A percentile compares a stretch with the other conserved stretches of the same genome.
phyloP scores from a whole-genome alignment of 73 alveolate genomes.

The Paramecium bursaria region DNA sequence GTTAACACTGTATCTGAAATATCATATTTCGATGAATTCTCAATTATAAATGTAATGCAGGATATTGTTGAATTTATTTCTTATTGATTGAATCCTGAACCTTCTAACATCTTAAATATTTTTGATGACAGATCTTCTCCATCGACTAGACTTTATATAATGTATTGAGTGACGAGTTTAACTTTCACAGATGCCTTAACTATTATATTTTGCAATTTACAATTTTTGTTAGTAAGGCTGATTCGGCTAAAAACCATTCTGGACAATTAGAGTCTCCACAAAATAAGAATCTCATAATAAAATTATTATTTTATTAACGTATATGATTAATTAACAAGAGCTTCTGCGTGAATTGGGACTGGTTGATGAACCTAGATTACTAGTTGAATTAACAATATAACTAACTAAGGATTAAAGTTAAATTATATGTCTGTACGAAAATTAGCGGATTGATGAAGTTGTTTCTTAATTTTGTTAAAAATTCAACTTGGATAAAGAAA shows the following conservation, averaged over 20 bases:
- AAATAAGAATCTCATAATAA: slow-evolving; percentile 61
- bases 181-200: slow-evolving; percentile 60
- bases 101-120: slow-evolving; percentile 59
- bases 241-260: slow-evolving; percentile 71
- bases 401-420: slow-evolving; percentile 20
- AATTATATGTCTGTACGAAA: slow-evolving; percentile 29
- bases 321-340: slow-evolving; percentile 39
- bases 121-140: slow-evolving; percentile 34
- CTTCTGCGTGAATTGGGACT: slow-evolving; percentile 34
- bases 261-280: slow-evolving; percentile 68
- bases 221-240: slow-evolving; percentile 58
- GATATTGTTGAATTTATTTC: slow-evolving; percentile 69
- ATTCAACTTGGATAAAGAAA: slow-evolving; percentile 18
- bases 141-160: slow-evolving; percentile 19
- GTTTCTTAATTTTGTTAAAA: slow-evolving; percentile 27
- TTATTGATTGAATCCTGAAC: slow-evolving; percentile 62
- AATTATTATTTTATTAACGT: slow-evolving; percentile 36
- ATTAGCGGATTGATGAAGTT: neutral
- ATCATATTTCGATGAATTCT: slow-evolving; percentile 62
- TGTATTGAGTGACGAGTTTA: slow-evolving; percentile 63
- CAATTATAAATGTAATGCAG: slow-evolving; percentile 51
- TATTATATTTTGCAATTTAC: neutral
- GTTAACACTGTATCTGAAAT: slow-evolving; percentile 40
- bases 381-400: slow-evolving; percentile 20
- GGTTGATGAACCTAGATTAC: slow-evolving; percentile 14